Conservation (phyloP, 2,329 filamentous ascomycete genomes). For the Arthroderma uncinatum region DNA sequence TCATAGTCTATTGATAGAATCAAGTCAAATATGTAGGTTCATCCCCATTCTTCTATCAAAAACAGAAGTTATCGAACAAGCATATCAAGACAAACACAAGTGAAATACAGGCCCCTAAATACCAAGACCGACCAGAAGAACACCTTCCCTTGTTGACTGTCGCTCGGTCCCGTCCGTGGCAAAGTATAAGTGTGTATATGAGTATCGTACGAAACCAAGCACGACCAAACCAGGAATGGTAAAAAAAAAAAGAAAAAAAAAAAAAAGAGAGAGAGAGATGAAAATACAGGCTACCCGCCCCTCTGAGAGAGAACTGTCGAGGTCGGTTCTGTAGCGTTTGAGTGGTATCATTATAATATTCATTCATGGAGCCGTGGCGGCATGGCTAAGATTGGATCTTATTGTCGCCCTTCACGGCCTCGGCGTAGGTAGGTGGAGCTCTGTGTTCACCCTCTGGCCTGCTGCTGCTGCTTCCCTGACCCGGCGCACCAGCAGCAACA, state of each 20-base stretch:
- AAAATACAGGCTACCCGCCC: neutral
- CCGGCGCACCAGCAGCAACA: neutral
- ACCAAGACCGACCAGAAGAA: neutral
- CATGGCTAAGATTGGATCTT: slow-evolving; percentile 60
- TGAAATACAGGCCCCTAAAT: neutral
- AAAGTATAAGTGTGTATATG: neutral
- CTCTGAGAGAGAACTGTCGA: neutral
- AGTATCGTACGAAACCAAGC: neutral
- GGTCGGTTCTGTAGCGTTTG: neutral
- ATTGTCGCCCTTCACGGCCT: slow-evolving; percentile 79
- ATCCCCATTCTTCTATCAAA: neutral
- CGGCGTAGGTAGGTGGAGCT: slow-evolving; percentile 72
- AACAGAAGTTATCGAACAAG: neutral
- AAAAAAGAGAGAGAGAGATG: neutral
- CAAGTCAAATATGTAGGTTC: neutral
- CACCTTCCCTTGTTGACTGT: neutral
- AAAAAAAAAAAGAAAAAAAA: neutral
- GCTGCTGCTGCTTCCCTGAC: slow-evolving; percentile 22
- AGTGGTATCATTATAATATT: neutral
- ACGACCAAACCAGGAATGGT: no score
- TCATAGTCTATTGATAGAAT: no score
- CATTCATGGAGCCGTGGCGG: neutral
- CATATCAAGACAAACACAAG: neutral
- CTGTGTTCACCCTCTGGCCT: slow-evolving; percentile 27
- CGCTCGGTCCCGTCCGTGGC: neutral